Conservation (phyloP, 805 yeast species). For the Starmerella khaoyaiensis region DNA sequence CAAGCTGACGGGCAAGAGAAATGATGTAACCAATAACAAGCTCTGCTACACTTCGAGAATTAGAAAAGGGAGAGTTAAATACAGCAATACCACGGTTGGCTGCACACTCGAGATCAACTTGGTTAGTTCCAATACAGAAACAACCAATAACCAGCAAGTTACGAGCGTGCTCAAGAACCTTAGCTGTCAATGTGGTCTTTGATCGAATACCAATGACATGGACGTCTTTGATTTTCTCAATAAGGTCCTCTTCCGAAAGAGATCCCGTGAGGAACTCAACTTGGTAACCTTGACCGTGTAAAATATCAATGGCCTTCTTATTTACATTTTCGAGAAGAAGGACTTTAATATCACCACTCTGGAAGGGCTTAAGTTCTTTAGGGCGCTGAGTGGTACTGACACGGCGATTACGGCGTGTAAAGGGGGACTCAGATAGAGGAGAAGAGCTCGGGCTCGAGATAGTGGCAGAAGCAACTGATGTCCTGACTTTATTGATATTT, state of each 20-base stretch:
- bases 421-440: constrained; percentile 13
- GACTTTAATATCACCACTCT: constrained; percentile 89
- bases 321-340: constrained; percentile 86
- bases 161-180: constrained; percentile 70
- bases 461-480: constrained; percentile 6
- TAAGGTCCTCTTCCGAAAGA: constrained; percentile 80
- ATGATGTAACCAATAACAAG: constrained; percentile 91
- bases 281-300: constrained; percentile 86
- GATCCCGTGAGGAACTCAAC: constrained; percentile 88
- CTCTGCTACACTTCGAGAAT: constrained; percentile 97
- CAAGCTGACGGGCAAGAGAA: constrained; percentile 86
- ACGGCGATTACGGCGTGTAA: constrained; percentile 20
- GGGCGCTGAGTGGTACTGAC: constrained; percentile 23
- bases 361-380: constrained; percentile 81
- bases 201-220: constrained; percentile 98
- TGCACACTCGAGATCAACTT: constrained; percentile 84
- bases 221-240: constrained; percentile 82
- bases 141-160: constrained; percentile 88
- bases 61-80: constrained; percentile 96
- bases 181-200: constrained; percentile 76
- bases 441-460: constrained; percentile 14
- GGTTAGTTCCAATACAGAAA: constrained; percentile 98
- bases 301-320: constrained; percentile 76
- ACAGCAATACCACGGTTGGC: constrained; percentile 91
- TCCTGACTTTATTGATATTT: constrained; percentile 20